Percentiles rank a stretch among this genome's conserved stretches.
phyloP scores from a whole-genome alignment of 1,284 basidiomycete genomes.

The Ustilago shanxiensis region DNA sequence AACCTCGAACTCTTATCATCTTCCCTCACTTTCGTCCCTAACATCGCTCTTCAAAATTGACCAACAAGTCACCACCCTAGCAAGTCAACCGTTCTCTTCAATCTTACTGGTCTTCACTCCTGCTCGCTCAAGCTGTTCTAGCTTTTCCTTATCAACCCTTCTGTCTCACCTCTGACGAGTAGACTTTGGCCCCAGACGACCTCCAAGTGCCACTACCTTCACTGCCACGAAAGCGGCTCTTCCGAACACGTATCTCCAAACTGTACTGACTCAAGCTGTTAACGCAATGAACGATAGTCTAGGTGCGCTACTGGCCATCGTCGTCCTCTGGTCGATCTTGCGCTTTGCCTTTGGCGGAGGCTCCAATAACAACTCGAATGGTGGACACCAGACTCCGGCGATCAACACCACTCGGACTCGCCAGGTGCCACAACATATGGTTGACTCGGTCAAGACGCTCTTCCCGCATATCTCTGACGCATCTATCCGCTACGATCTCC shows the following conservation, averaged over 20 bases:
- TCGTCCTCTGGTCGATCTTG: conserved; percentile 61
- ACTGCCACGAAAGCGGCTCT: neutral
- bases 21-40: no score
- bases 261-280: neutral
- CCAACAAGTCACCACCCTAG: no score
- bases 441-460: conserved; percentile 60
- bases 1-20: no score
- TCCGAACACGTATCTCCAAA: neutral
- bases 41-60: no score
- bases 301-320: conserved; percentile 62
- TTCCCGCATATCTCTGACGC: conserved; percentile 65
- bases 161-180: no score
- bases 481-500: conserved; percentile 63
- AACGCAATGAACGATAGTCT: conserved; percentile 66
- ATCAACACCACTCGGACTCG: conserved; percentile 44
- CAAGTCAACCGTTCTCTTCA: no score
- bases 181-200: no score
- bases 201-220: no score
- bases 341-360: conserved; percentile 59
- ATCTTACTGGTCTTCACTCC: no score
- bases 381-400: conserved; percentile 19
- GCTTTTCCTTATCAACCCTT: no score
- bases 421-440: conserved; percentile 54
- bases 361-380: conserved; percentile 17
- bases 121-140: no score